Evolutionary conservation across 2,329 filamentous ascomycete genomes (phyloP), one percentile per base, ranked within the genome.

Genomic region (Epichloe aotearoae): DNA sequence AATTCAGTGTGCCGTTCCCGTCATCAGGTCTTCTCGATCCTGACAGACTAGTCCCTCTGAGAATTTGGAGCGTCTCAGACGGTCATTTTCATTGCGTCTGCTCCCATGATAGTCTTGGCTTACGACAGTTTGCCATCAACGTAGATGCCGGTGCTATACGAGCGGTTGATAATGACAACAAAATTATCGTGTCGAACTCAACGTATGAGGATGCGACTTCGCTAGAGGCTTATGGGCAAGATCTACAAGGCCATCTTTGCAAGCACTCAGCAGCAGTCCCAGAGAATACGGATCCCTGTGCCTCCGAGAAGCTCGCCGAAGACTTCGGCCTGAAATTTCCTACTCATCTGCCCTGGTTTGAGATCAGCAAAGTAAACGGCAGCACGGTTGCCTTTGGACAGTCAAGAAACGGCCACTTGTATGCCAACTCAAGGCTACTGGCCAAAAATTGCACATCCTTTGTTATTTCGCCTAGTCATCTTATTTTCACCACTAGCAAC

Each of bases 371-470:
- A 47, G 59, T 69, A 6, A 68, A 70, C 6, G 69, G 69, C 2
- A 65, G 70, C 39, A 57, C 71, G 8, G 59, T 77, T 42, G 72
- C 70, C 2, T 69, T 80, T 59, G 86, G 88, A 2, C 69, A 96
- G 55, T 85, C 88, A 3, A 76, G 79, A 46, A 84, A 80, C 50
- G 93, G 93, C 0, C 76, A 84, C 50, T 71, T 98, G 0, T 94
- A 86, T 62, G 87, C 84, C 40, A 86, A 90, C 62, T 80, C 83
- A 3, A 79, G 76, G 15, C 72, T 86, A 5, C 70, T 96, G 43
- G 80, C 83, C 14, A 88, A 86, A 65, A 95, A 93, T 59, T 95
- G 89, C 66, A 97, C 91, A 0, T 98, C 93, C 0, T 97, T 95
- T 59, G 65, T 89, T 5, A 70, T 90, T 26, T 95, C 91, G 0